A percentile compares a stretch with the other conserved stretches of the same genome.
These are phyloP conservation scores for Fraxinus sp. DNA, from an alignment of 305 asterid species.

Conservation along the genomic window DNA sequence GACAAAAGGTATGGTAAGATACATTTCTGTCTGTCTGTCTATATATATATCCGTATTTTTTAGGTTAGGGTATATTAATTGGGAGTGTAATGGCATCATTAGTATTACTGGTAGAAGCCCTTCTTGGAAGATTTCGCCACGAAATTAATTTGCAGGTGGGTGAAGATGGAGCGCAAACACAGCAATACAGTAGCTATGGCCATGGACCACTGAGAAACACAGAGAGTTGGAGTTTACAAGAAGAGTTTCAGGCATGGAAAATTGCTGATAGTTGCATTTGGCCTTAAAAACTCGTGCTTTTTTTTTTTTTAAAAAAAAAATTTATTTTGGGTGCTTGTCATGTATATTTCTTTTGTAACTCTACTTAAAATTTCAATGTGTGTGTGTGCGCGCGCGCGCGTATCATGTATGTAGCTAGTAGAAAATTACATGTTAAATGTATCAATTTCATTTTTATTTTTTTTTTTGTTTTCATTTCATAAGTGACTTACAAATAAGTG, in stretches of 20 bases:
- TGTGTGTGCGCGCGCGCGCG: too few relatives aligned
- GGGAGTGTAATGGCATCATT: constrained; percentile 28
- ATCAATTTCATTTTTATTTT: background rate
- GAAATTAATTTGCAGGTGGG: background rate
- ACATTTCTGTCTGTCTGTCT: background rate
- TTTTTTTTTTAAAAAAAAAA: too few relatives aligned
- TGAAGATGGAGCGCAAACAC: background rate
- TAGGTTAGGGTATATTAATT: background rate
- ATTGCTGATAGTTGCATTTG: constrained; percentile 7
- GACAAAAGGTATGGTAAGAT: background rate
- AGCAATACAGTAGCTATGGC: background rate
- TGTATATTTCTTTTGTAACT: background rate
- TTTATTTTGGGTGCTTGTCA: background rate
- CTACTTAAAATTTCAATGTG: background rate
- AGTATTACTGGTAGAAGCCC: constrained; percentile 26
- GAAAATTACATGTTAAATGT: background rate
- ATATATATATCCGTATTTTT: background rate
- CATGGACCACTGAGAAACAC: background rate
- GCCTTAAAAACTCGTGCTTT: background rate
- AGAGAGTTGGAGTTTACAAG: background rate
- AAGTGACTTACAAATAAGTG: background rate
- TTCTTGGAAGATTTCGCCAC: background rate
- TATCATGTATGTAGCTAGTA: background rate
- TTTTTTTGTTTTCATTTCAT: too few relatives aligned
- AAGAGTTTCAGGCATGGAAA: constrained; percentile 18